phyloP scores from a whole-genome alignment of 169 alveolate genomes.

The Toxoplasma gondii region DNA sequence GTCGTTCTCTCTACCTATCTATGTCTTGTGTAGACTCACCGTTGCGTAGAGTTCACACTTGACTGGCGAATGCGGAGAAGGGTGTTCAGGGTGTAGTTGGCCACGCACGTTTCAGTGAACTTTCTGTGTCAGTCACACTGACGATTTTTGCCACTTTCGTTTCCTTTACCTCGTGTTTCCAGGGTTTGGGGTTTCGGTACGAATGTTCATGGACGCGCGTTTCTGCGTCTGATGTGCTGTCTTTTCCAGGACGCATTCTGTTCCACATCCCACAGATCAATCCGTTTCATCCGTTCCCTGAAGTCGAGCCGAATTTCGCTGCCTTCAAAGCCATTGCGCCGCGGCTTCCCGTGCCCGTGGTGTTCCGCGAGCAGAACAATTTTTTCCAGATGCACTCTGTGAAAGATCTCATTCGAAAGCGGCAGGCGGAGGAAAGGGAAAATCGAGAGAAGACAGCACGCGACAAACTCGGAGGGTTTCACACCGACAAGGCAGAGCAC shows the following conservation, averaged over 20 bases:
- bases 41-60: no score
- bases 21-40: background rate
- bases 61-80: no score
- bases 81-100: no score
- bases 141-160: no score
- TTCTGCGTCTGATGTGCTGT: background rate
- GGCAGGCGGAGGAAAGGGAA: background rate
- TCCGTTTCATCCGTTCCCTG: slow-evolving; percentile 48
- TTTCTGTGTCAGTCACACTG: no score
- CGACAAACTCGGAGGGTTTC: background rate
- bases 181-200: no score
- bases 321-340: slow-evolving; percentile 49
- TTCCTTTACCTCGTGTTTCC: no score
- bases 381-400: slow-evolving; percentile 45
- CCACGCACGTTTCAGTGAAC: no score
- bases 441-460: background rate
- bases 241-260: slow-evolving; percentile 55
- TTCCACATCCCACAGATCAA: slow-evolving; percentile 60
- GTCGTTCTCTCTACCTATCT: background rate
- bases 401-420: background rate
- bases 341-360: slow-evolving; percentile 59
- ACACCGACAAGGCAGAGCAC: background rate
- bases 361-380: slow-evolving; percentile 63
- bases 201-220: no score
- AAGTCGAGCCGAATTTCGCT: slow-evolving; percentile 50